These are phyloP conservation scores for Solanum medicagineum DNA, from an alignment of 257 asterid genomes.

Conservation along the genomic window DNA sequence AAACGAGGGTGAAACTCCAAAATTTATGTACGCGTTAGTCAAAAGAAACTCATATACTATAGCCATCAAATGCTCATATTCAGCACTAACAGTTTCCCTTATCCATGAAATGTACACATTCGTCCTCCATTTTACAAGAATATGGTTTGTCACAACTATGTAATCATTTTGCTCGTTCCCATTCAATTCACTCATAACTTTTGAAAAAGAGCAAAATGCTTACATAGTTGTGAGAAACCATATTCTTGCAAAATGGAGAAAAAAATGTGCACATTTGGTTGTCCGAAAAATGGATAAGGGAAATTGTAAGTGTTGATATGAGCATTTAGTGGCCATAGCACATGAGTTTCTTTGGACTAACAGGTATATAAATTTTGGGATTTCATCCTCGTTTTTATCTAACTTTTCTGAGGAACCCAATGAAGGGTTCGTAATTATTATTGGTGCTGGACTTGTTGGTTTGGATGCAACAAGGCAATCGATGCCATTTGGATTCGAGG, in stretches of 20 bases:
- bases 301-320: conserved; percentile 57
- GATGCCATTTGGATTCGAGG: conserved; percentile 60
- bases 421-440: conserved; percentile 48
- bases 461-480: conserved; percentile 72
- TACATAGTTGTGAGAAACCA: conserved; percentile 80
- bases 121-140: conserved; percentile 59
- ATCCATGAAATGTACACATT: conserved; percentile 52
- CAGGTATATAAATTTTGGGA: conserved; percentile 72
- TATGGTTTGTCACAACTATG: conserved; percentile 76
- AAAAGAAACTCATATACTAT: conserved; percentile 64
- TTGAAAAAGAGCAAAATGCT: conserved; percentile 67
- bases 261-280: conserved; percentile 50
- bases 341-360: conserved; percentile 52
- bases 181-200: conserved; percentile 40
- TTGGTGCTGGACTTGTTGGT: conserved; percentile 76
- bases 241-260: conserved; percentile 64
- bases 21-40: conserved; percentile 60
- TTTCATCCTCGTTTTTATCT: conserved; percentile 33
- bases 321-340: conserved; percentile 43
- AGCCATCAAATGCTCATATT: conserved; percentile 40
- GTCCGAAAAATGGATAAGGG: conserved; percentile 49
- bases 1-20: conserved; percentile 47
- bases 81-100: conserved; percentile 61
- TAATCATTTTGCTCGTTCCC: conserved; percentile 80
- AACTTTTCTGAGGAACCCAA: conserved; percentile 26